Conservation (phyloP, 1,284 basidiomycete genomes). For the Ceratobasidium sp. region DNA sequence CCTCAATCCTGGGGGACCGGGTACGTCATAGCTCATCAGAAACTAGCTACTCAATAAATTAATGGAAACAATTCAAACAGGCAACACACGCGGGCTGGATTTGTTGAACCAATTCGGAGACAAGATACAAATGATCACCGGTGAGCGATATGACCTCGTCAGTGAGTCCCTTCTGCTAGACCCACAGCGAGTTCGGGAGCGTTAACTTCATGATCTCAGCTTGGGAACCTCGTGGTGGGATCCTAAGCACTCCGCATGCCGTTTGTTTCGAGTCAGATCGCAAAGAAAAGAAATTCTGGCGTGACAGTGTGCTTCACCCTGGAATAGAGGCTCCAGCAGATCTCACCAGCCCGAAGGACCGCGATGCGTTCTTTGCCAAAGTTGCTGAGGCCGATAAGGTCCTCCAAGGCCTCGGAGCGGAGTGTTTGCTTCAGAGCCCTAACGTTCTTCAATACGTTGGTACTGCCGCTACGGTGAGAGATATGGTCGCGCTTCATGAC, state of each 20-base stretch:
- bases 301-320: background rate
- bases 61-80: background rate
- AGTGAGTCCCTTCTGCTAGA: background rate
- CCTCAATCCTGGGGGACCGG: constrained; percentile 35
- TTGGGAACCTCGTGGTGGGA: constrained; percentile 38
- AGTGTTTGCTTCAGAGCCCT: background rate
- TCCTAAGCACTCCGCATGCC: background rate
- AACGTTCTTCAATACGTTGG: background rate
- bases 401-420: background rate
- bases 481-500: constrained; percentile 30
- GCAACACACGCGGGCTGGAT: background rate
- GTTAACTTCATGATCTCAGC: background rate
- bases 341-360: background rate
- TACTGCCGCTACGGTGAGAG: constrained; percentile 15
- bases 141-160: constrained; percentile 22
- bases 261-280: background rate
- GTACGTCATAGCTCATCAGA: background rate
- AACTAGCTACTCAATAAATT: background rate
- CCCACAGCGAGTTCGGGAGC: too few species aligned
- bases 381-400: background rate
- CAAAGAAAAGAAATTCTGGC: constrained; percentile 7
- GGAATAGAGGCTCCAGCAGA: constrained; percentile 13
- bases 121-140: background rate
- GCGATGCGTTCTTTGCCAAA: background rate
- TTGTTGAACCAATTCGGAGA: background rate